Evolutionary conservation across 2,329 filamentous ascomycete species (phyloP).

Genomic region (Cladosporium sp.): DNA sequence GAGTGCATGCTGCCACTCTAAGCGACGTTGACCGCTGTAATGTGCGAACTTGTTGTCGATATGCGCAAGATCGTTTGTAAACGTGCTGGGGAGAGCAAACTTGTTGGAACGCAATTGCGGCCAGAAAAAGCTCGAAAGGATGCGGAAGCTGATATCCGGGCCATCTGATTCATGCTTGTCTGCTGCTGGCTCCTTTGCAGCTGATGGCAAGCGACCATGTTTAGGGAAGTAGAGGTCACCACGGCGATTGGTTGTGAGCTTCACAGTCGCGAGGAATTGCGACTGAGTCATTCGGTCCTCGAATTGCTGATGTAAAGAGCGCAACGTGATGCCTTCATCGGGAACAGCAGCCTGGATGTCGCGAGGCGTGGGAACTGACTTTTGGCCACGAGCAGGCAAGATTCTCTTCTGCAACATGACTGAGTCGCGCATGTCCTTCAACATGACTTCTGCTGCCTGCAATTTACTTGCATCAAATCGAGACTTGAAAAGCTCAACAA

Average conservation of each 20-base stretch:
- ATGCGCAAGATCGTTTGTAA: slow-evolving; percentile 36
- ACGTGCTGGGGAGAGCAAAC: slow-evolving; percentile 67
- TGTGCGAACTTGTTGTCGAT: slow-evolving; percentile 77
- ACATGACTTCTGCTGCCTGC: slow-evolving; percentile 96
- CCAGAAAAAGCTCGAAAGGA: slow-evolving; percentile 93
- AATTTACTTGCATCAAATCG: slow-evolving; percentile 82
- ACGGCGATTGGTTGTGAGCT: slow-evolving; percentile 31
- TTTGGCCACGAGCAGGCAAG: slow-evolving; percentile 32
- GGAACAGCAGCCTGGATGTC: slow-evolving; percentile 38
- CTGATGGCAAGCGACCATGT: slow-evolving; percentile 28
- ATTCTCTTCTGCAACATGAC: slow-evolving; percentile 55
- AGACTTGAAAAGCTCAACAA: slow-evolving; percentile 83
- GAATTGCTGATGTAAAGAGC: slow-evolving; percentile 34
- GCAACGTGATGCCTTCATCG: slow-evolving; percentile 38
- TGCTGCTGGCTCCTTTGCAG: not conserved
- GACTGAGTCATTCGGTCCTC: slow-evolving; percentile 29
- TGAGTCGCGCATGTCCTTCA: slow-evolving; percentile 87
- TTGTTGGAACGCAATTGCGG: slow-evolving; percentile 72
- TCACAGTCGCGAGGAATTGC: slow-evolving; percentile 30
- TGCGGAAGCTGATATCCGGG: slow-evolving; percentile 69
- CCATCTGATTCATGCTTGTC: not conserved
- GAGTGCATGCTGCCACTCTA: slow-evolving; percentile 83
- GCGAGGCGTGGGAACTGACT: slow-evolving; percentile 31
- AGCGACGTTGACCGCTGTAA: slow-evolving; percentile 79
- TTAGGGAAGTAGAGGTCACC: slow-evolving; percentile 34